These are phyloP conservation scores for Ogataea wickerhamii DNA, from an alignment of 805 yeast genomes.

Conservation along the genomic window DNA sequence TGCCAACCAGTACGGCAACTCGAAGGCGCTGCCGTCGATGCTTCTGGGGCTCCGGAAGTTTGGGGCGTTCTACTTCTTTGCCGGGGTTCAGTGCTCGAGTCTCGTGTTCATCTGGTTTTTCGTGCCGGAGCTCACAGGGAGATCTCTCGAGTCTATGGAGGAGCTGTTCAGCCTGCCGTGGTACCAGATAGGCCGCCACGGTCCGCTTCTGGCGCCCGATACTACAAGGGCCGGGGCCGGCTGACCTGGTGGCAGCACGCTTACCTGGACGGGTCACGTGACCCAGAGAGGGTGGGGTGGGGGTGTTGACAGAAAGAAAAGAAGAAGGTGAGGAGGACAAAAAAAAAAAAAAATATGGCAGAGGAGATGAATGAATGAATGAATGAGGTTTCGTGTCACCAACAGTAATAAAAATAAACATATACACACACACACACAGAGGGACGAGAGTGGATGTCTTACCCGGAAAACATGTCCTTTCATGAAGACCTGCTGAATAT, in stretches of 20 bases:
- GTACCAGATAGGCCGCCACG: constrained; percentile 55
- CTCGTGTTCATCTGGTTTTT: constrained; percentile 47
- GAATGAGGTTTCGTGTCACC: no score
- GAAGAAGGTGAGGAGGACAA: no score
- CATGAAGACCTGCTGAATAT: constrained; percentile 18
- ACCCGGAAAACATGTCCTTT: constrained; percentile 1
- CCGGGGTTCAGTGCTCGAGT: constrained; percentile 39
- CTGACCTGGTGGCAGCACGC: no score
- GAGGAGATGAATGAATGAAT: no score
- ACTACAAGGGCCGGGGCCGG: no score
- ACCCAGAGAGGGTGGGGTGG: no score
- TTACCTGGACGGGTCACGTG: no score
- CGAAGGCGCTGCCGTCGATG: constrained; percentile 54
- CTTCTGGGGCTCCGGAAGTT: constrained; percentile 40
- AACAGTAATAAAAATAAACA: no score
- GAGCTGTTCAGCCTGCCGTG: constrained; percentile 52
- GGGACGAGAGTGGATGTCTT: no score
- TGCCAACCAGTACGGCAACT: constrained; percentile 54
- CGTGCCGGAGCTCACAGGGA: constrained; percentile 49
- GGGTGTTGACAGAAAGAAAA: no score
- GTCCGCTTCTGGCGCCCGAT: constrained; percentile 51
- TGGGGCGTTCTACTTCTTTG: constrained; percentile 53
- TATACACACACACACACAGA: no score
- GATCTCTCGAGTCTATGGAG: constrained; percentile 51
- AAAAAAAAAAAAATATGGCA: no score